Conservation (phyloP, 1,139 yeast species). For the Pichia sp. region DNA sequence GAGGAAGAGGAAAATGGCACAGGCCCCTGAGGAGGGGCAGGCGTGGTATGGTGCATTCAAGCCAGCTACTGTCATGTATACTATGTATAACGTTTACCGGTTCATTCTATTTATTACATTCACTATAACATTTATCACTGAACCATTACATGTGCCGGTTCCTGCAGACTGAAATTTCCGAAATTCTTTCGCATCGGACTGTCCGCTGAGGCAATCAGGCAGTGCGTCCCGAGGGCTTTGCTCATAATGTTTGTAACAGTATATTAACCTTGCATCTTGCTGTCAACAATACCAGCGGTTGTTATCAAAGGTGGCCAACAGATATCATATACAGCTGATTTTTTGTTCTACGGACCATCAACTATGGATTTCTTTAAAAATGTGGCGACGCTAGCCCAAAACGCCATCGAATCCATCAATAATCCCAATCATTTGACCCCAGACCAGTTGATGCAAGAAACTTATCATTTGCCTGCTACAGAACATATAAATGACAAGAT, state of each 20-base stretch:
- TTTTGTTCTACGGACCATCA: background rate
- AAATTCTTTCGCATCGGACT: too few relatives aligned
- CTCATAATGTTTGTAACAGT: too few relatives aligned
- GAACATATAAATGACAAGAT: slow-evolving; percentile 66
- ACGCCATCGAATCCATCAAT: slow-evolving; percentile 28
- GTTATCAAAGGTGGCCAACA: background rate
- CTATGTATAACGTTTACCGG: too few relatives aligned
- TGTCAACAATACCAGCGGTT: background rate
- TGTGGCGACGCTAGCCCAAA: slow-evolving; percentile 35
- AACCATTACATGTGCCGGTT: too few relatives aligned
- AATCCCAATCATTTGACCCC: slow-evolving; percentile 41
- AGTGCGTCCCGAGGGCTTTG: too few relatives aligned
- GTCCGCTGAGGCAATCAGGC: too few relatives aligned
- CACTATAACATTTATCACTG: too few relatives aligned
- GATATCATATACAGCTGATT: too few relatives aligned
- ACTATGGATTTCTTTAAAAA: slow-evolving; percentile 41
- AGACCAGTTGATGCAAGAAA: slow-evolving; percentile 66
- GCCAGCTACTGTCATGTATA: too few relatives aligned
- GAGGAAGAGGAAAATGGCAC: slow-evolving; percentile 7
- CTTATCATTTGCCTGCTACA: slow-evolving; percentile 64
- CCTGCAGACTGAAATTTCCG: too few relatives aligned
- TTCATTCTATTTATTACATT: too few relatives aligned
- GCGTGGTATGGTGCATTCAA: background rate
- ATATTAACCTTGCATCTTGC: too few relatives aligned
- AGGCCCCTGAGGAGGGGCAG: background rate